Conservation (phyloP, 2,329 filamentous ascomycete species). For the Penicillium sp. region DNA sequence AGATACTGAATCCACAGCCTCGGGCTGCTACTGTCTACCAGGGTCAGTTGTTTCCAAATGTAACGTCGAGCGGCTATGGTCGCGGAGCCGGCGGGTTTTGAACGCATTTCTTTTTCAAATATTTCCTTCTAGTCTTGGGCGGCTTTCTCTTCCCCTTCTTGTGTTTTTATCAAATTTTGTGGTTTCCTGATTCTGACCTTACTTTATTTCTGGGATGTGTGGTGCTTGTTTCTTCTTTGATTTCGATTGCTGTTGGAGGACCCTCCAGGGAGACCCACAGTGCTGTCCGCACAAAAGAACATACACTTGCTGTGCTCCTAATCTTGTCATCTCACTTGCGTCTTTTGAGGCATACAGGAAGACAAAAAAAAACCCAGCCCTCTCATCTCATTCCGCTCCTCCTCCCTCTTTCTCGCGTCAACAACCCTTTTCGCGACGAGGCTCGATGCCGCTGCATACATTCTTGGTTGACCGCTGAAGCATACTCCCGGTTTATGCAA, state of each 20-base stretch:
- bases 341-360: conserved; percentile 1
- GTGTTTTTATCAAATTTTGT: conserved; percentile 14
- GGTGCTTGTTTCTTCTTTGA: conserved; percentile 9
- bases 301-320: conserved; percentile 3
- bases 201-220: conserved; percentile 7
- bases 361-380: not conserved
- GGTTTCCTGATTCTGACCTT: not conserved
- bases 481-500: not conserved
- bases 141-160: conserved; percentile 21
- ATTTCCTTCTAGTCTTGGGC: conserved; percentile 26
- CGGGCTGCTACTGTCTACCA: conserved; percentile 24
- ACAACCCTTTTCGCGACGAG: not conserved
- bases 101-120: conserved; percentile 24
- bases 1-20: conserved; percentile 31
- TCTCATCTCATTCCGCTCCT: conserved; percentile 6
- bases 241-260: conserved; percentile 5
- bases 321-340: conserved; percentile 4
- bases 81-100: conserved; percentile 30
- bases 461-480: not conserved
- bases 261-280: conserved; percentile 4
- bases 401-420: not conserved
- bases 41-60: conserved; percentile 26
- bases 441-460: not conserved
- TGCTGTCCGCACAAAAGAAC: not conserved
- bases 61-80: conserved; percentile 17